Conservation (phyloP, 805 yeast genomes). For the Jamesozyma spencerorum region DNA sequence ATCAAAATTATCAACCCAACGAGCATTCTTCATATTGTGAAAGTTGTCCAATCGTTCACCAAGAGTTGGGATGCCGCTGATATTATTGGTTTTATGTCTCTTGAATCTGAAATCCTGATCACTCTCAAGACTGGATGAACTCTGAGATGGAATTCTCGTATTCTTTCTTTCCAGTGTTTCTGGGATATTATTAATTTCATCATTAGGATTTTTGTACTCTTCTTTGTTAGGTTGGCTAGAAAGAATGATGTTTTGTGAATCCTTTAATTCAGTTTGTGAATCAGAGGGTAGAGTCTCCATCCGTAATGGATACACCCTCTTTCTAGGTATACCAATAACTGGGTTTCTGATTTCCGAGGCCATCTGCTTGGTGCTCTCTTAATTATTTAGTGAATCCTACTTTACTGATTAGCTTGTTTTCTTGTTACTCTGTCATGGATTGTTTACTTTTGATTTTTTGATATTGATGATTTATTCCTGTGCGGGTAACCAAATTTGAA, state of each 20-base stretch:
- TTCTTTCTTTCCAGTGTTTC: too few relatives aligned
- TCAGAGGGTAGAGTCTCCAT: constrained; percentile 20
- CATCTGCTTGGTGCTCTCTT: too few relatives aligned
- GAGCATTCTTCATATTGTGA: constrained; percentile 23
- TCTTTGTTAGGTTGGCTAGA: constrained; percentile 2
- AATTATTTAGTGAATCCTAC: too few relatives aligned
- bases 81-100: constrained; percentile 21
- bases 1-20: constrained; percentile 28
- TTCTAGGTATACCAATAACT: constrained; percentile 3
- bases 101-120: constrained; percentile 28
- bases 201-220: constrained; percentile 4
- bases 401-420: too few relatives aligned
- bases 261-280: background rate
- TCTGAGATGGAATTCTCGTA: too few relatives aligned
- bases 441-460: background rate
- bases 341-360: background rate
- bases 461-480: background rate
- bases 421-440: background rate
- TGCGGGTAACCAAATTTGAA: background rate
- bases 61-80: constrained; percentile 20
- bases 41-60: constrained; percentile 27
- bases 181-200: too few relatives aligned
- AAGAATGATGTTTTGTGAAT: background rate
- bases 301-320: constrained; percentile 16
- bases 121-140: constrained; percentile 15